Percentiles rank a stretch among this genome's conserved stretches.
These are phyloP conservation scores for Candida tunisiensis DNA, from an alignment of 1,139 yeast genomes.

Conservation along the genomic window DNA sequence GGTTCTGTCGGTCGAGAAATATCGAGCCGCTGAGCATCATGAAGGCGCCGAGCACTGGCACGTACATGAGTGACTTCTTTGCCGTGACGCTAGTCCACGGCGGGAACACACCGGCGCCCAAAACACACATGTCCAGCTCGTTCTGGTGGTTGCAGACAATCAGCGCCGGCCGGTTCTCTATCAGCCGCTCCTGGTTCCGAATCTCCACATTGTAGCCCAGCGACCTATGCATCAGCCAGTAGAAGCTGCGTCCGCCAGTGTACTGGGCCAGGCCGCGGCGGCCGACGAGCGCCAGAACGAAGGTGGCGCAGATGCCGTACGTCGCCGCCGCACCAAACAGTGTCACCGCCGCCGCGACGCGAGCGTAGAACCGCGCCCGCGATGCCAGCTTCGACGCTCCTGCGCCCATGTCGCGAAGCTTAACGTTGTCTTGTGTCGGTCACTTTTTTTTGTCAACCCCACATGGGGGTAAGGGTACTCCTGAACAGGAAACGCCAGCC, in stretches of 20 bases:
- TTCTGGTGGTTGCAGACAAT: slow-evolving; percentile 81
- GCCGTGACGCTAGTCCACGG: slow-evolving; percentile 87
- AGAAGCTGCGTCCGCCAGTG: slow-evolving; percentile 76
- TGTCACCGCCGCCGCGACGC: too few relatives aligned
- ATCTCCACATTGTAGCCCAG: slow-evolving; percentile 58
- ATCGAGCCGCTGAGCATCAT: slow-evolving; percentile 83
- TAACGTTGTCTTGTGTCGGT: too few relatives aligned
- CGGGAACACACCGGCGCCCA: slow-evolving; percentile 78
- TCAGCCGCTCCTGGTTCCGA: slow-evolving; percentile 41
- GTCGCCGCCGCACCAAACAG: too few relatives aligned
- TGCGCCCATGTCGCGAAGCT: too few relatives aligned
- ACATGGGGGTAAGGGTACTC: too few relatives aligned
- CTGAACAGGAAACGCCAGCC: too few relatives aligned
- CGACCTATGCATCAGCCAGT: slow-evolving; percentile 36
- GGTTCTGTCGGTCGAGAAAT: slow-evolving; percentile 69
- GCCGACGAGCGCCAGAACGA: slow-evolving; percentile 48
- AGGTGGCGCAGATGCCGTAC: slow-evolving; percentile 71
- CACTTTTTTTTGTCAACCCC: too few relatives aligned
- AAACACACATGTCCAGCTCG: slow-evolving; percentile 61
- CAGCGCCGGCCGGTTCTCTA: slow-evolving; percentile 52
- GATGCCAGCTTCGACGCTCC: too few relatives aligned
- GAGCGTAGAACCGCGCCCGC: too few relatives aligned
- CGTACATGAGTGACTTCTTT: slow-evolving; percentile 61
- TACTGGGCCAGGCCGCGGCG: slow-evolving; percentile 75
- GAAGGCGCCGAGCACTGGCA: slow-evolving; percentile 97